Percentiles rank a stretch among this genome's conserved stretches.
These are phyloP conservation scores for Corrigiola litoralis DNA, from an alignment of 179 eudicot genomes.

Conservation along the genomic window DNA sequence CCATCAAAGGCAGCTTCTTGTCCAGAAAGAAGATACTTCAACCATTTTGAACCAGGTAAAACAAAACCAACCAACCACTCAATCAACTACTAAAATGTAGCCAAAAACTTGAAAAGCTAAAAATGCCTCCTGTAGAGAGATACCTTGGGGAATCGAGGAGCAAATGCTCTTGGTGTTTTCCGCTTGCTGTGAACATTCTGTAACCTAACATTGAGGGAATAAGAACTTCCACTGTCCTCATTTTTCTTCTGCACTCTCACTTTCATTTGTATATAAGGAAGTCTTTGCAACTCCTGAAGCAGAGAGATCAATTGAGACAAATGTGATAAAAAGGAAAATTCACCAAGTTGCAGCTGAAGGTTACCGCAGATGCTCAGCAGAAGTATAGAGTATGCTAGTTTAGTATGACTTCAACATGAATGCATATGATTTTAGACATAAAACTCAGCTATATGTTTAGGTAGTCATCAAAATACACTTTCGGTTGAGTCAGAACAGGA, in stretches of 20 bases:
- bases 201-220: slow-evolving; percentile 54
- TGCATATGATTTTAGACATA: too few relatives aligned
- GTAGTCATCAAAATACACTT: too few relatives aligned
- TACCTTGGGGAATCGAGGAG: slow-evolving; percentile 93
- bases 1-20: too few relatives aligned
- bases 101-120: too few relatives aligned
- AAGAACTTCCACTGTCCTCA: slow-evolving; percentile 18
- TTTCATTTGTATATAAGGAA: slow-evolving; percentile 68
- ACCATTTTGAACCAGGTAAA: background rate
- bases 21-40: too few relatives aligned
- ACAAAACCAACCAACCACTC: background rate
- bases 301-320: slow-evolving; percentile 3
- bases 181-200: slow-evolving; percentile 45
- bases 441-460: too few relatives aligned
- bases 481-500: too few relatives aligned
- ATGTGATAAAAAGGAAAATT: background rate
- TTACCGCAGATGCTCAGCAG: too few relatives aligned
- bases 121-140: background rate
- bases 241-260: slow-evolving; percentile 51
- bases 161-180: slow-evolving; percentile 64
- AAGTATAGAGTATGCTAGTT: too few relatives aligned
- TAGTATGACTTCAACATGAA: too few relatives aligned
- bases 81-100: too few relatives aligned
- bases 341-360: background rate
- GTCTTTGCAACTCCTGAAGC: slow-evolving; percentile 68